A percentile compares a stretch with the other conserved stretches of the same genome.
Evolutionary conservation across 1,284 basidiomycete genomes (phyloP).

Genomic region (Heterobasidion irregulare): DNA sequence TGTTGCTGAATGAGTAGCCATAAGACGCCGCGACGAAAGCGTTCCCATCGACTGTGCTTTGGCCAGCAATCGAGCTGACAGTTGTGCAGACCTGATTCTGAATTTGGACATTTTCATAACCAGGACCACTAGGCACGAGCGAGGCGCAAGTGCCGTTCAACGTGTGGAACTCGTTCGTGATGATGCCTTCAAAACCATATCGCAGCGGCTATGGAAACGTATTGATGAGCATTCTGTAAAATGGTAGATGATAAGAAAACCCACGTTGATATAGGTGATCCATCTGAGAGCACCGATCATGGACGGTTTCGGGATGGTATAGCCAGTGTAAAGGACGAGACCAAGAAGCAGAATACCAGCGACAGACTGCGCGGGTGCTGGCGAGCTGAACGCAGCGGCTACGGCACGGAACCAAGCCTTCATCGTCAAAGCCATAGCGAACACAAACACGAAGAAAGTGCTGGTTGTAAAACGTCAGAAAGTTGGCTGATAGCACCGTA

Average conservation of each 20-base stretch:
- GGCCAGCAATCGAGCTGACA: constrained; percentile 43
- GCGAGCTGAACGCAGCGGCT: constrained; percentile 42
- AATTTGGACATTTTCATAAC: constrained; percentile 43
- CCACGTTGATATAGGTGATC: constrained; percentile 55
- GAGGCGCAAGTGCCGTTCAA: constrained; percentile 30
- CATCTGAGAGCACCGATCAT: constrained; percentile 61
- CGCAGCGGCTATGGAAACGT: constrained; percentile 27
- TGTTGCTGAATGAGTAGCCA: constrained; percentile 48
- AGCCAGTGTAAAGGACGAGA: constrained; percentile 41
- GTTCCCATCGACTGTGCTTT: constrained; percentile 37
- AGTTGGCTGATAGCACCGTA: not conserved
- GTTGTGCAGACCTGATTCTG: constrained; percentile 56
- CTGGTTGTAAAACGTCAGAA: constrained; percentile 20
- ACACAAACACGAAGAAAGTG: constrained; percentile 43
- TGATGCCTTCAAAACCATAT: constrained; percentile 44
- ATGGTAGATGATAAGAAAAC: constrained; percentile 20
- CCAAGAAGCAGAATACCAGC: constrained; percentile 45
- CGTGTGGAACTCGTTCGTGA: constrained; percentile 50
- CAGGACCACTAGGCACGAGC: constrained; percentile 37
- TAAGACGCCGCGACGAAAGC: constrained; percentile 52
- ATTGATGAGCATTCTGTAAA: not conserved
- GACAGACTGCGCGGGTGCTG: constrained; percentile 50
- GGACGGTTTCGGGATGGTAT: constrained; percentile 38
- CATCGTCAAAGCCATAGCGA: constrained; percentile 46
- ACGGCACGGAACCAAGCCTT: constrained; percentile 54